Evolutionary conservation across 1,284 basidiomycete genomes (phyloP), one percentile per base, ranked within the genome.

Genomic region (Trametes sp.): DNA sequence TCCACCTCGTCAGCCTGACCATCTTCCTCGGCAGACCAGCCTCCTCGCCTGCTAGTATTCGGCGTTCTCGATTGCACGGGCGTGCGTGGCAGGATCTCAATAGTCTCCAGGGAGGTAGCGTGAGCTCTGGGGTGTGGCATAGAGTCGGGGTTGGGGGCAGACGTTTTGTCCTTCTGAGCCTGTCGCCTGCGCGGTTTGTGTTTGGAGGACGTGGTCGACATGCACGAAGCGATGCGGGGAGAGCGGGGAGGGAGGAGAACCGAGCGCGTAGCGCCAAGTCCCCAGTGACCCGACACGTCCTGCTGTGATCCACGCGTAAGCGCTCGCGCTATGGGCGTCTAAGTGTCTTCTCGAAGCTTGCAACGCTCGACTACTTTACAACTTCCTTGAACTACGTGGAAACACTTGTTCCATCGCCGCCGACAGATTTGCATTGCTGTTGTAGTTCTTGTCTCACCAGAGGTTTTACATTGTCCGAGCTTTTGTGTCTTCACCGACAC

Each of bases 11-110:
- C 86, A 33, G 59, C 69, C 44, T 81, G 80, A 11, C 72, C 79
- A 57, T 59, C 65, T 19, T 61, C 63, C 44, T 73, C 72, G 4
- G 63, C 62, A 4, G 66, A 57, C 48, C 36, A 66, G 45, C 70
- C 59, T 80, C 62, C 50, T 66, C 78, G 75, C n/a, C 69, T 57
- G 77, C 76, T 64, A 79, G n/a, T n/a, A n/a, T 80, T 59, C 5
- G 74, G 56, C 19, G 80, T 78, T 65, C 79, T 82, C 10, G 73
- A 59, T 9, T 80, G 77, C 65, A 79, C 81, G 31, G 87, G 86
- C 0, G 85, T 87, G 53, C 90, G 85, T 46, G 90, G 88, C 55
- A 82, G 80, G 62, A 91, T 85, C 54, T 82, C 82, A 64, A 89
- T 87, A 70, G 83, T 86, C 68, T 87, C 84, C 61, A 92, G 75